Evolutionary conservation across 2,329 filamentous ascomycete genomes (phyloP), one percentile per base, ranked within the genome.

Genomic region (Aaosphaeria arxii): DNA sequence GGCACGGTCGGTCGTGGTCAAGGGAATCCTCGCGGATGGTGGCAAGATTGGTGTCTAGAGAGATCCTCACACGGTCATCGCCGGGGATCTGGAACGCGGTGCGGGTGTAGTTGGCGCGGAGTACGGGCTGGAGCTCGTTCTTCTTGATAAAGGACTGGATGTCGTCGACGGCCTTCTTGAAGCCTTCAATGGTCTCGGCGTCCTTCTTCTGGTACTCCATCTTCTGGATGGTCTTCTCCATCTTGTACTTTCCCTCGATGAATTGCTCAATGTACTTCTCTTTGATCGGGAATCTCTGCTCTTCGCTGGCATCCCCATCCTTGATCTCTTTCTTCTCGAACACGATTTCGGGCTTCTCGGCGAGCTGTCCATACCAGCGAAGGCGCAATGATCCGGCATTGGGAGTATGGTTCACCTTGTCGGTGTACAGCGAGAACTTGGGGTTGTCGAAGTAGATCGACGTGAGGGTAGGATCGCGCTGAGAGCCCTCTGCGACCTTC

Each of bases 41-140:
- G 28, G 90, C 91, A 31, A 99, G 78, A 58, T 95, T 85, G 0
- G 91, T 96, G 68, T 99, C 94, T 50, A 99, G 88, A 5, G 91
- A 91, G 59, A 99, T 89, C 46, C 94, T 85, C 42, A 99, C 86
- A 17, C 89, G 87, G 69, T 95, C 85, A 66, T 99, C 91, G 11
- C 89, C 84, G 5, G 94, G 94, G 57, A 96, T 96, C 71, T 99
- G 94, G 76, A 97, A 99, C 1, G 94, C 94, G 1, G 91, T 95
- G 53, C 94, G 88, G 36, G 86, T 88, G 69, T 97, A 97, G 72
- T 95, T 96, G 53, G 94, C 94, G 44, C 94, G 85, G 45, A 99
- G 71, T 31, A 96, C 81, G 5, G 94, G 94, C 66, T 92, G 84
- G 11, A 99, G 77, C 47, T 88, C 81, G 62, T 89, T 83, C 42